Evolutionary conservation across 768 basidiomycete species (phyloP), one percentile per base, ranked within the genome.

Genomic region (Serendipita sp.): DNA sequence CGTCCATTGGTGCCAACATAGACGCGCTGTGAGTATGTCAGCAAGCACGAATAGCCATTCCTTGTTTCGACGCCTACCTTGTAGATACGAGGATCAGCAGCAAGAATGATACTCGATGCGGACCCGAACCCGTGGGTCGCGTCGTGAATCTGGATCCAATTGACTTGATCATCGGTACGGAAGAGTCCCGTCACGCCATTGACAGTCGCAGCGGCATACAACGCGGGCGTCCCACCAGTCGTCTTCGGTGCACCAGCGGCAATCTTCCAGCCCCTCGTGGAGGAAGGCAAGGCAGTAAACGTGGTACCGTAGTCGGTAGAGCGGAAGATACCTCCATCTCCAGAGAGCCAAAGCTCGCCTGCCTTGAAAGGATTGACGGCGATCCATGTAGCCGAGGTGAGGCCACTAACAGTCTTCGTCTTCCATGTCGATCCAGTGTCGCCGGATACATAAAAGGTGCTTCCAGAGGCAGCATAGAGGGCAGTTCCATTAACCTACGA

Each of bases 271-370:
- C 81, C 81, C 64, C 77, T 72, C 3, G 74, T 73, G 43, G 81
- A 70, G 1, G 77, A 78, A 16, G 77, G 66, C 48, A 82, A 69
- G 3, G 77, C 67, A n/a, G 74, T 72, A 70, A 82, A 82, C 2
- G 77, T 73, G 0, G 75, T 68, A 0, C 82, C 82, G 16, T 68
- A 74, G 70, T 82, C 71, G 13, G 78, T 80, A 1, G 80, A 79
- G 69, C 82, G 81, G 77, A 79, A 83, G 28, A 84, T 71, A 22
- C 75, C 75, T 26, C 53, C 26, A 69, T 82, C 80, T 2, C 82
- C 79, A 0, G 81, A 82, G 1, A 84, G 81, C 82, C 82, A 85
- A 33, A 85, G 73, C 67, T 85, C 82, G 7, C 82, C 82, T 2
- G 79, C 78, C 3, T 78, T 73, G 61, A 69, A 72, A 16, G 79